Percentiles rank a stretch among this genome's conserved stretches.
Evolutionary conservation across 2,329 filamentous ascomycete genomes (phyloP).

Genomic region (Diplodia intermedia): DNA sequence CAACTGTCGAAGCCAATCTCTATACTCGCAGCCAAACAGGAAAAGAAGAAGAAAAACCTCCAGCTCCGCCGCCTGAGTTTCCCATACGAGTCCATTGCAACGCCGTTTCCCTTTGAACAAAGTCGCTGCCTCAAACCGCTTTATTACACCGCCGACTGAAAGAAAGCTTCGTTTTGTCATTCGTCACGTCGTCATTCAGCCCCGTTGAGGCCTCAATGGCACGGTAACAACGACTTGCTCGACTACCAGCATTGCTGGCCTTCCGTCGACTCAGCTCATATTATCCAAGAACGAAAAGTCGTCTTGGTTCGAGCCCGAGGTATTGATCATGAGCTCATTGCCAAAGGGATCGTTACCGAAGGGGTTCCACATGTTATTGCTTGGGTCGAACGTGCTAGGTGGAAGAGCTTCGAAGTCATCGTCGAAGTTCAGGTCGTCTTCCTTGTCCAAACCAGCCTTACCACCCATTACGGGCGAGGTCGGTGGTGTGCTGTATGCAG

Average conservation of each 20-base stretch:
- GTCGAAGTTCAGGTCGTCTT: slow-evolving; percentile 23
- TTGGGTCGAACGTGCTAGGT: slow-evolving; percentile 8
- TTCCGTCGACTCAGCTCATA: slow-evolving; percentile 16
- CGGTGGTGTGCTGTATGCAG: slow-evolving; percentile 48
- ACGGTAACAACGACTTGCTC: not conserved
- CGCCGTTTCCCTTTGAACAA: slow-evolving; percentile 28
- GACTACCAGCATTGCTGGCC: not conserved
- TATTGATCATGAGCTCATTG: slow-evolving; percentile 27
- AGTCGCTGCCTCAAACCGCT: slow-evolving; percentile 22
- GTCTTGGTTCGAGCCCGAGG: slow-evolving; percentile 19
- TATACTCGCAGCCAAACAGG: slow-evolving; percentile 4
- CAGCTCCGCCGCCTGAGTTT: not conserved
- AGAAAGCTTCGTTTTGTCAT: slow-evolving; percentile 23
- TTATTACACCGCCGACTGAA: slow-evolving; percentile 25
- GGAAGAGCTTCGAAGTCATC: slow-evolving; percentile 25
- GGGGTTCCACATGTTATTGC: slow-evolving; percentile 19
- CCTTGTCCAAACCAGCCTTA: slow-evolving; percentile 11
- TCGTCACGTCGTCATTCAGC: slow-evolving; percentile 25
- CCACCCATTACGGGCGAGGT: slow-evolving; percentile 41
- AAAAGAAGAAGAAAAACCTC: not conserved
- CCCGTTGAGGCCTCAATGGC: slow-evolving; percentile 1
- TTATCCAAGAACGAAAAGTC: slow-evolving; percentile 22
- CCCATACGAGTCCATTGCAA: slow-evolving; percentile 19
- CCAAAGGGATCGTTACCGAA: slow-evolving; percentile 21
- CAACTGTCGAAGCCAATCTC: slow-evolving; percentile 27